These are phyloP conservation scores for Gossypium mustelinum DNA, from an alignment of 345 rosid species.

Conservation along the genomic window DNA sequence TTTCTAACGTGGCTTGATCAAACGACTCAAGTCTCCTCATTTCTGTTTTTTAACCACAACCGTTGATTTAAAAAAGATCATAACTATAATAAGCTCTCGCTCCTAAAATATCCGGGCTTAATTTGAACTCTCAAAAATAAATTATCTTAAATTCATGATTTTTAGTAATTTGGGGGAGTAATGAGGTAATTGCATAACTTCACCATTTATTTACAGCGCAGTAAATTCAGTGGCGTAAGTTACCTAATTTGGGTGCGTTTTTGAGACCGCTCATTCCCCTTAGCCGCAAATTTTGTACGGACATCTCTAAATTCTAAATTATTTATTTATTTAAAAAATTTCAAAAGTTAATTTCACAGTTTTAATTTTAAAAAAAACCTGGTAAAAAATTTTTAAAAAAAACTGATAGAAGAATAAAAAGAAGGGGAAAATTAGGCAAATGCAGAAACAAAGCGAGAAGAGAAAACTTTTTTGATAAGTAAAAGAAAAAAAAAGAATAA, in stretches of 20 bases:
- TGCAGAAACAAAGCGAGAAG: slow-evolving; percentile 2
- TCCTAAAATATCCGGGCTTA: too few relatives aligned
- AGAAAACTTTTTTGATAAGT: not conserved
- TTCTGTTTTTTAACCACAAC: too few relatives aligned
- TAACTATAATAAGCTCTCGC: too few relatives aligned
- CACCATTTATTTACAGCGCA: not conserved
- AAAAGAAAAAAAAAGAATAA: not conserved
- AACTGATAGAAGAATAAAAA: too few relatives aligned
- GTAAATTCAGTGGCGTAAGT: slow-evolving; percentile 5
- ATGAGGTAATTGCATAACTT: not conserved
- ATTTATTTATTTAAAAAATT: not conserved
- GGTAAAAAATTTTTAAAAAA: not conserved
- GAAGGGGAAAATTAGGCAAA: not conserved
- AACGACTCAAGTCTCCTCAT: too few relatives aligned
- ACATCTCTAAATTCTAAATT: not conserved
- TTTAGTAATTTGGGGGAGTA: not conserved
- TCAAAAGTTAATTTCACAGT: not conserved
- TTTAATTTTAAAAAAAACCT: not conserved
- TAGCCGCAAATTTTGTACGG: slow-evolving; percentile 18
- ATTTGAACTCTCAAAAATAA: not conserved
- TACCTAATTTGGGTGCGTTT: slow-evolving; percentile 5
- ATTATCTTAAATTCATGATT: not conserved
- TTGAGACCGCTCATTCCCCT: not conserved
- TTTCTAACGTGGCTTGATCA: too few relatives aligned
- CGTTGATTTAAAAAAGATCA: too few relatives aligned